Evolutionary conservation across 2,329 filamentous ascomycete species (phyloP), one percentile per base, ranked within the genome.

Genomic region (Penicillium digitatum): DNA sequence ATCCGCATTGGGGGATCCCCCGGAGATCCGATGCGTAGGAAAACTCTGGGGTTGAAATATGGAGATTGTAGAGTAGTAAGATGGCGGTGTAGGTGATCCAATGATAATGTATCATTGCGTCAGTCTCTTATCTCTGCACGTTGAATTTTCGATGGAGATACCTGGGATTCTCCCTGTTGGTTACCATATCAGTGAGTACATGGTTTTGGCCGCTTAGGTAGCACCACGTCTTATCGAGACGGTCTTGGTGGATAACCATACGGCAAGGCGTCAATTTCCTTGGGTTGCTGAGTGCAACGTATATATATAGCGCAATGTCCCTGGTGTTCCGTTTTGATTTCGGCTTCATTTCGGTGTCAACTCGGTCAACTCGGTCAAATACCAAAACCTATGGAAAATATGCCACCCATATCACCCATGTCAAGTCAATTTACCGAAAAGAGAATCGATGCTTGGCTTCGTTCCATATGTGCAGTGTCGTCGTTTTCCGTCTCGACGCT

Each of bases 161-260:
- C 34, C 39, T 26, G 8, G 32, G 18, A 20, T 38, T 44, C 32
- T 26, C 46, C 47, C 32, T 45, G 39, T 55, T 54, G 52, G 52
- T 43, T 49, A 38, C 20, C 35, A 40, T 48, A 42, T 22, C 51
- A 40, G 43, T 22, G 49, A 57, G 52, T 42, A 45, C 50, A 51
- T 47, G 27, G 24, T 34, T 34, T 27, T 39, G 52, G n/a, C 48
- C 47, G 35, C 39, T 58, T 59, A 48, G 46, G 54, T 55, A 58
- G 53, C 37, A 56, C 64, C 58, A 65, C 59, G 58, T 56, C 66
- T 67, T 69, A 67, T 66, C 66, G 48, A 60, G 46, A 60, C 53
- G 18, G 40, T 53, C 24, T 61, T 56, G 66, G 57, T 56, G 62
- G 62, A 66, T 66, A 64, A 51, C 32, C 58, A 39, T 42, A 58